phyloP scores from a whole-genome alignment of 371 early-diverging fungal genomes.

The Saksenaea vasiformis region DNA sequence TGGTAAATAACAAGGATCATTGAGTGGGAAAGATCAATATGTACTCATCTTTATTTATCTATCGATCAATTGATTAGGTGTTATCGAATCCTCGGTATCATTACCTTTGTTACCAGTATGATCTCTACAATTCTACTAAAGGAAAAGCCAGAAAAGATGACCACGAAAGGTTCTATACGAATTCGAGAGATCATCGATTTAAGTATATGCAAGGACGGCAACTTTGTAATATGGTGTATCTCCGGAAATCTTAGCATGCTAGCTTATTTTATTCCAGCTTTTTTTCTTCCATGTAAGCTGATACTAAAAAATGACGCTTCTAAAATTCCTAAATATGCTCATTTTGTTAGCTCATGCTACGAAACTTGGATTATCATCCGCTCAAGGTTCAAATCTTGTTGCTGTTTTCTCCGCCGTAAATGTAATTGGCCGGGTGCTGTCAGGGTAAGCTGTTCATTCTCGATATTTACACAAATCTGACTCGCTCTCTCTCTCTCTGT shows the following conservation, averaged over 20 bases:
- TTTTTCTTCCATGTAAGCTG: slow-evolving; percentile 39
- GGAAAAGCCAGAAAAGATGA: slow-evolving; percentile 4
- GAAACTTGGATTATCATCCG: slow-evolving; percentile 15
- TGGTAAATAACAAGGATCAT: slow-evolving; percentile 32
- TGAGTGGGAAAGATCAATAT: background rate
- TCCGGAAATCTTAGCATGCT: slow-evolving; percentile 34
- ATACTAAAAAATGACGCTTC: background rate
- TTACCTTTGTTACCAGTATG: slow-evolving; percentile 7
- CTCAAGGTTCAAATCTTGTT: slow-evolving; percentile 36
- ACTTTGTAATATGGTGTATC: slow-evolving; percentile 32
- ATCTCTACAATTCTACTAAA: slow-evolving; percentile 9
- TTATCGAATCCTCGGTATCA: slow-evolving; percentile 13
- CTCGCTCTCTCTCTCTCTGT: no score
- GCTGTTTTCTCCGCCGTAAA: slow-evolving; percentile 35
- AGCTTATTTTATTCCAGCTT: slow-evolving; percentile 42
- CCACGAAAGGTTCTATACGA: background rate
- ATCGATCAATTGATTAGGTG: slow-evolving; percentile 5
- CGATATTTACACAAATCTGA: background rate
- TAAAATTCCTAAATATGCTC: background rate
- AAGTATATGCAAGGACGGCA: slow-evolving; percentile 9
- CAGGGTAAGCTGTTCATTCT: slow-evolving; percentile 24
- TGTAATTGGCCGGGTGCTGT: slow-evolving; percentile 32
- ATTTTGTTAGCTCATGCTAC: slow-evolving; percentile 13
- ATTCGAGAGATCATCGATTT: slow-evolving; percentile 6
- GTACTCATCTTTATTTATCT: background rate